Evolutionary conservation across 352 stramenopile species (phyloP), one percentile per base, ranked within the genome.

Genomic region (Phytophthora litchii): DNA sequence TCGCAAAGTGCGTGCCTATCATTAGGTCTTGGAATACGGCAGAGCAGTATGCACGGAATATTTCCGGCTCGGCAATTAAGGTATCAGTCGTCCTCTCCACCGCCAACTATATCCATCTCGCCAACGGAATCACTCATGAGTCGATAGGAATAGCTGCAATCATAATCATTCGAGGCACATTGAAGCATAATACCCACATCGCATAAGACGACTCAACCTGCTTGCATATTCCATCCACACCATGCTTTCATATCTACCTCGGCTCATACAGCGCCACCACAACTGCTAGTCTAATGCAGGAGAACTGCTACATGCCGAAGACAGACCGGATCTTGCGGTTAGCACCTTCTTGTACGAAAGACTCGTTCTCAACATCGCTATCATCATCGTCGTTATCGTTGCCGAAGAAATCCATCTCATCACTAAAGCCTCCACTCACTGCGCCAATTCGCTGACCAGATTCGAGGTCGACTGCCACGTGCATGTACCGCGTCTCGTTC

Each of bases 401-500:
- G 36, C 40, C 48, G 34, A 76, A 73, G 49, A 73, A 69, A n/a
- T 73, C 60, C 45, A 63, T 64, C 4, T 64, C 67, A 19, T 70
- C 67, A 12, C 35, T 57, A 50, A 60, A 62, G 21, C 70, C 65
- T 29, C 64, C 54, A 12, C 77, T 71, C 27, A 66, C 56, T 12
- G 50, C 49, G 12, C 64, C 67, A 3, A 71, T 19, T 19, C 70
- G 43, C 7, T 70, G 42, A 12, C 74, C 71, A 17, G 71, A 72
- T 37, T 76, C 72, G 13, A 77, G 63, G n/a, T 84, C 72, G 4
- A 81, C 72, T 3, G 62, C 74, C 19, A 84, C 72, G 48, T 84
- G 72, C 38, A 81, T 76, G 46, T 81, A 84, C 14, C 62, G 29
- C 2, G 65, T 74, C 23, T 73, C 72, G 49, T 79, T 68, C 72